Evolutionary conservation across 306 rosid genomes (phyloP).

Genomic region (Fragaria ananassa): DNA sequence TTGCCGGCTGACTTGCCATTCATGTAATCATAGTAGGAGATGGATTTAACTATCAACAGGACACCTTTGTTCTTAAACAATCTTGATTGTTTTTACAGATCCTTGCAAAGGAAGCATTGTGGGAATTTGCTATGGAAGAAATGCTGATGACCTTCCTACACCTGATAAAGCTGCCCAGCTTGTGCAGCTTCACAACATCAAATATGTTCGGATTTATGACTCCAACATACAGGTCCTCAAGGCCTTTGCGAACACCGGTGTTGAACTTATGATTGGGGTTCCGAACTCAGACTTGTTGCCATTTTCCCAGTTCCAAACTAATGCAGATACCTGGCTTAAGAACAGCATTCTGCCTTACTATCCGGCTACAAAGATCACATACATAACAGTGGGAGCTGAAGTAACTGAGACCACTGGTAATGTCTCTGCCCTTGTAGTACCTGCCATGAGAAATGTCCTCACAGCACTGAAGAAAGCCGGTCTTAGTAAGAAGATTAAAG

Average conservation of each 20-base stretch:
- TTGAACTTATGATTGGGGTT: conserved; percentile 89
- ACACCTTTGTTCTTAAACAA: conserved; percentile 5
- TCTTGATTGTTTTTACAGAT: conserved; percentile 39
- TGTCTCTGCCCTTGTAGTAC: conserved; percentile 65
- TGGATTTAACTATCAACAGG: not conserved
- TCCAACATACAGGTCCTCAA: conserved; percentile 79
- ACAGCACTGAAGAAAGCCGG: conserved; percentile 77
- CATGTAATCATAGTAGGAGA: not conserved
- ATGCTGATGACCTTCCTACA: conserved; percentile 94
- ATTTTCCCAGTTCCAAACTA: conserved; percentile 91
- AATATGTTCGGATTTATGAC: conserved; percentile 79
- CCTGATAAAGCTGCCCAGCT: conserved; percentile 90
- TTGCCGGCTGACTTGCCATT: not conserved
- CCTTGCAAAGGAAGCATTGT: conserved; percentile 69
- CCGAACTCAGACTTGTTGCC: conserved; percentile 76
- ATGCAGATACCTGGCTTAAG: conserved; percentile 83
- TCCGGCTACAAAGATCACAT: conserved; percentile 81
- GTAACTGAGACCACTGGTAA: conserved; percentile 71
- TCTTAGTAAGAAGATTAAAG: conserved; percentile 71
- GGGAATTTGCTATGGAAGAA: conserved; percentile 96
- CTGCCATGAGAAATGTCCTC: conserved; percentile 90
- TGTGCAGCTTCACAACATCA: conserved; percentile 78
- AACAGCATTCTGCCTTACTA: conserved; percentile 87
- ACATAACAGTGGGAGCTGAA: conserved; percentile 92
- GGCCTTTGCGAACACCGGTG: conserved; percentile 88